Conservation (phyloP, 768 basidiomycete species). For the Boletus rubescentipes region DNA sequence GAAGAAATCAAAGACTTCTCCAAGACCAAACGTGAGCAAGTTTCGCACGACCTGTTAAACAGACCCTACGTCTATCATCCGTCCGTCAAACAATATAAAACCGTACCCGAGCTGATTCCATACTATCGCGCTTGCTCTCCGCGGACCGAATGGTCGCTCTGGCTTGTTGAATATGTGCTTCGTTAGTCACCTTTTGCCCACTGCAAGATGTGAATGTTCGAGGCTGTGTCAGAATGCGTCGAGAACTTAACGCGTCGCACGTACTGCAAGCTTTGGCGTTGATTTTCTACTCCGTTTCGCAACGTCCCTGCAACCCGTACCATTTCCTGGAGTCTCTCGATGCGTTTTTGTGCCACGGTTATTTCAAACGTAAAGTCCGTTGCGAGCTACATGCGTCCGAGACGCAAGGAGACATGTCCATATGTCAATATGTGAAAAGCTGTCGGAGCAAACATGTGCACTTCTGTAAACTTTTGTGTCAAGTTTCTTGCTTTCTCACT, state of each 20-base stretch:
- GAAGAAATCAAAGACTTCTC: conserved; percentile 16
- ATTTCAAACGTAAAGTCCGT: conserved; percentile 16
- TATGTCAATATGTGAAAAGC: too few species aligned
- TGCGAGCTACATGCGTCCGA: conserved; percentile 1
- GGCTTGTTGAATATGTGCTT: conserved; percentile 11
- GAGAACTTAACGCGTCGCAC: not conserved
- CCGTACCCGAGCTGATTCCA: conserved; percentile 16
- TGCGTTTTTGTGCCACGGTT: not conserved
- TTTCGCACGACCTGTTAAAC: conserved; percentile 12
- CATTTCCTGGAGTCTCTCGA: not conserved
- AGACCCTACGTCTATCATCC: not conserved
- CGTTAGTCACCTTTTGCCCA: not conserved
- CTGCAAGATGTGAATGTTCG: not conserved
- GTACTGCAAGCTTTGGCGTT: conserved; percentile 8
- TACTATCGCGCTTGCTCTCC: conserved; percentile 10
- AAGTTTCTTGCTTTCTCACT: conserved; percentile 7
- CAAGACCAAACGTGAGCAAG: conserved; percentile 13
- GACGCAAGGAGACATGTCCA: not conserved
- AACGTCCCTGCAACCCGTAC: not conserved
- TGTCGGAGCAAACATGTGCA: too few species aligned
- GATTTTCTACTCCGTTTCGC: not conserved
- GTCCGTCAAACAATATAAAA: not conserved
- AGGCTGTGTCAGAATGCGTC: not conserved
- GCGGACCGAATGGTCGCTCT: conserved; percentile 12
- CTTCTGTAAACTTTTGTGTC: conserved; percentile 9